A percentile compares a stretch with the other conserved stretches of the same genome.
Conservation (phyloP, 108 stramenopile species). For the Cyclotella cryptica region DNA sequence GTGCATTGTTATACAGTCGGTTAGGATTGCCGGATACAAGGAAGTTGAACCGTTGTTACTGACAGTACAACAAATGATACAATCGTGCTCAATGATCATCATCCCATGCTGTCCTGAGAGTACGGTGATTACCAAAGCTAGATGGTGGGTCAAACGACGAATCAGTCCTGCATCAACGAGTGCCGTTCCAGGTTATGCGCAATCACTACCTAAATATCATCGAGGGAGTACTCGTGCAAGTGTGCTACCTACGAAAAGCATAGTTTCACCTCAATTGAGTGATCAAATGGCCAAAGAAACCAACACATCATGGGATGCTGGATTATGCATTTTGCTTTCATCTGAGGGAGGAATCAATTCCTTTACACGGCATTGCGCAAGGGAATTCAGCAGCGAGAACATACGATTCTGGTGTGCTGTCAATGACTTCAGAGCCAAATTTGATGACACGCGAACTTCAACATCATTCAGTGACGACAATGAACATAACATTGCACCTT, state of each 20-base stretch:
- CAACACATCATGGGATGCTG: slow-evolving; percentile 51
- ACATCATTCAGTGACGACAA: slow-evolving; percentile 2
- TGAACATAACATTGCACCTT: neutral
- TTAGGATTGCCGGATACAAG: slow-evolving; percentile 38
- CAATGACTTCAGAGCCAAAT: slow-evolving; percentile 48
- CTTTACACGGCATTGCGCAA: slow-evolving; percentile 52
- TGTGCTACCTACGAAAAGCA: slow-evolving; percentile 1
- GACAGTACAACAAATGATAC: slow-evolving; percentile 53
- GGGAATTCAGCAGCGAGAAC: slow-evolving; percentile 53
- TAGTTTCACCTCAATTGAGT: neutral
- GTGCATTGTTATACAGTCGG: slow-evolving; percentile 24
- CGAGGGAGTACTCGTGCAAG: neutral
- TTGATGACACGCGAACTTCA: slow-evolving; percentile 18
- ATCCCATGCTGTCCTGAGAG: slow-evolving; percentile 42
- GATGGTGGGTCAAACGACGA: slow-evolving; percentile 25
- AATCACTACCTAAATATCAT: slow-evolving; percentile 25
- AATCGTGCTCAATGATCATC: slow-evolving; percentile 47
- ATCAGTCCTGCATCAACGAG: slow-evolving; percentile 27
- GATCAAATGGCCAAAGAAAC: slow-evolving; percentile 5
- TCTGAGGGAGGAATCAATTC: slow-evolving; percentile 47
- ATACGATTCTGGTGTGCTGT: slow-evolving; percentile 58
- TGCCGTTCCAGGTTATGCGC: slow-evolving; percentile 48
- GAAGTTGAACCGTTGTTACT: slow-evolving; percentile 45
- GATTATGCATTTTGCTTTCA: slow-evolving; percentile 50
- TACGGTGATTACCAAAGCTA: neutral